These are phyloP conservation scores for Paramyrothecium sp. DNA, from an alignment of 2,329 filamentous ascomycete species.

Conservation along the genomic window DNA sequence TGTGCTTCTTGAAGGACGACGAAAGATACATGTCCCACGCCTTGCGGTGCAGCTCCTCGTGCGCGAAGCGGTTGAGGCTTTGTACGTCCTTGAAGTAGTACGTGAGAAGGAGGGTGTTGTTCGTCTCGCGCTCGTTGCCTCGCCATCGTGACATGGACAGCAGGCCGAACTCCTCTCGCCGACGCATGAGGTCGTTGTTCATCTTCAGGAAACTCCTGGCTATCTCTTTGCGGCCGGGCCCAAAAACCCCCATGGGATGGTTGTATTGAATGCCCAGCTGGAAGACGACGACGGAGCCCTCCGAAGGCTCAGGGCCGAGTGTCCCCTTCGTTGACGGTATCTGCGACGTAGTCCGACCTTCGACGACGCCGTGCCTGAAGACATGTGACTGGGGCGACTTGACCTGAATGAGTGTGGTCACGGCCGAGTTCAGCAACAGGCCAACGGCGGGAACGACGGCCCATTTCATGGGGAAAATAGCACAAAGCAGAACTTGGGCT, in stretches of 20 bases:
- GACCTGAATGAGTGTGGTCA: constrained; percentile 25
- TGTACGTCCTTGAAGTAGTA: constrained; percentile 51
- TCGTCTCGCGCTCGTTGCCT: constrained; percentile 30
- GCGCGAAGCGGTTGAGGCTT: constrained; percentile 50
- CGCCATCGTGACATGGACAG: constrained; percentile 42
- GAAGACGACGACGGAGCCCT: constrained; percentile 37
- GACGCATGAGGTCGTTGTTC: constrained; percentile 27
- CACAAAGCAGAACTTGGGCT: constrained; percentile 29
- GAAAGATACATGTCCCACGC: constrained; percentile 49
- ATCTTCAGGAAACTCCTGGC: constrained; percentile 36
- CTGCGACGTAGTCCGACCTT: constrained; percentile 31
- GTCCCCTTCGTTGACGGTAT: constrained; percentile 22
- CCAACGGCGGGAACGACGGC: constrained; percentile 28
- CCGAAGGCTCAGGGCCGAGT: constrained; percentile 24
- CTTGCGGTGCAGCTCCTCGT: constrained; percentile 43
- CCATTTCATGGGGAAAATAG: constrained; percentile 30
- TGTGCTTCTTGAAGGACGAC: constrained; percentile 27
- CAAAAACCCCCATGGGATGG: constrained; percentile 47
- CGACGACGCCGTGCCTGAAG: constrained; percentile 23
- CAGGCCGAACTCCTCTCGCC: constrained; percentile 44
- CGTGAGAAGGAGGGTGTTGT: constrained; percentile 40
- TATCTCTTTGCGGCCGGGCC: constrained; percentile 40
- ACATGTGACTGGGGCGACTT: constrained; percentile 14
- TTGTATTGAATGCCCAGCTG: constrained; percentile 43
- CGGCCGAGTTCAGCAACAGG: constrained; percentile 26